Evolutionary conservation across 2,329 filamentous ascomycete genomes (phyloP), one percentile per base, ranked within the genome.

Genomic region (Aspergillus felis): DNA sequence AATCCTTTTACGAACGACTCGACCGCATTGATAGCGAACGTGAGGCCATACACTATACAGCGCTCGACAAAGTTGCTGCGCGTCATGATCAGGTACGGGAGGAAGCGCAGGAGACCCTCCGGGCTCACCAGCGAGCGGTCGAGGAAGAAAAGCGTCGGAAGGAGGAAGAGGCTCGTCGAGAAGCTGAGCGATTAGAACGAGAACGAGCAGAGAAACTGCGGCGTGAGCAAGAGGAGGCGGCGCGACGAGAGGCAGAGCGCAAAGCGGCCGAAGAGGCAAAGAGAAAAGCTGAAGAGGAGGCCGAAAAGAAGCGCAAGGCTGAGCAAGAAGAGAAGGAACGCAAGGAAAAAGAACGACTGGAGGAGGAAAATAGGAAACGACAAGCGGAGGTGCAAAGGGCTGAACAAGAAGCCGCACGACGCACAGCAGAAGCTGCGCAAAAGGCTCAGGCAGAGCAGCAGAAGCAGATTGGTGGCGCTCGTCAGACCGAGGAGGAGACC

Each of bases 71-170:
- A 50, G 87, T 87, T 3, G 84, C 84, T 51, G 79, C 80, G 14
- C 83, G 88, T 66, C 89, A 92, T 70, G 83, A 89, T 41, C 81
- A 83, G 28, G 82, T 93, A 10, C 81, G 80, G 49, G 74, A 79
- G 53, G 78, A 80, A 51, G 84, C 84, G 3, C 79, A 84, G 65
- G 76, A 79, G 22, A 81, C 79, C 20, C 65, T 83, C n/a, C 74
- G 81, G 44, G 74, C 77, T n/a, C 73, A 83, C 57, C 68, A 74
- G 67, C 64, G 69, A 62, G 66, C 71, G 56, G 69, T 76, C 59
- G 69, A 75, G 65, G 68, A 74, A 56, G 73, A 77, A 54, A 65
- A 66, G n/a, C 67, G 62, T 14, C 68, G 67, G 4, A 69, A 69
- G 51, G 68, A 72, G 56, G 75, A 77, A 57, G 70, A 70, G 44